Conservation (phyloP, 2,329 filamentous ascomycete genomes). For the Aspergillus vadensis region DNA sequence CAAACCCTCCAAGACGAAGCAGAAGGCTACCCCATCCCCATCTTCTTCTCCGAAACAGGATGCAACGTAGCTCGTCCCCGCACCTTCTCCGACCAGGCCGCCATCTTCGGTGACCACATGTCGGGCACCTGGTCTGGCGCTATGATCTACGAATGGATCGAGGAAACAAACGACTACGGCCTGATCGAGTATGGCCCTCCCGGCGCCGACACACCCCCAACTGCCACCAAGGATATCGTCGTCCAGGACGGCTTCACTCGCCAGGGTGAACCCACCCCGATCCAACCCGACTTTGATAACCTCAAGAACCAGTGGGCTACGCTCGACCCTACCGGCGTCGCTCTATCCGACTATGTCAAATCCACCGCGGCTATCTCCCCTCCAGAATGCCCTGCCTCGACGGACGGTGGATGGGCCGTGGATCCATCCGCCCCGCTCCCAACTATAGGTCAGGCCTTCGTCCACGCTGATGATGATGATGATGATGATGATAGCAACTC, state of each 20-base stretch:
- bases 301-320: constrained; percentile 75
- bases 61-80: constrained; percentile 62
- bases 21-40: constrained; percentile 73
- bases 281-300: constrained; percentile 76
- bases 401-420: constrained; percentile 70
- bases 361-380: constrained; percentile 62
- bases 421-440: constrained; percentile 70
- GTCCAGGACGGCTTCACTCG: constrained; percentile 68
- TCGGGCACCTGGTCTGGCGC: constrained; percentile 69
- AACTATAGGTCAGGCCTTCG: constrained; percentile 60
- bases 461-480: background rate
- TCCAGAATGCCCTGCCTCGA: constrained; percentile 70
- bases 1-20: constrained; percentile 66
- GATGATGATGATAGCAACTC: too few species aligned
- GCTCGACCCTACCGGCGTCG: constrained; percentile 68
- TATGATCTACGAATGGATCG: constrained; percentile 88
- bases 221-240: constrained; percentile 47
- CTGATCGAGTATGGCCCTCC: constrained; percentile 72
- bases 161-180: constrained; percentile 81
- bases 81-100: constrained; percentile 64
- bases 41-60: constrained; percentile 87
- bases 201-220: constrained; percentile 56
- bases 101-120: constrained; percentile 78
- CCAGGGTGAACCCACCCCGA: constrained; percentile 71
- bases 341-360: constrained; percentile 65